Conservation (phyloP, 2,329 filamentous ascomycete genomes). For the Pseudogymnoascus sp. region DNA sequence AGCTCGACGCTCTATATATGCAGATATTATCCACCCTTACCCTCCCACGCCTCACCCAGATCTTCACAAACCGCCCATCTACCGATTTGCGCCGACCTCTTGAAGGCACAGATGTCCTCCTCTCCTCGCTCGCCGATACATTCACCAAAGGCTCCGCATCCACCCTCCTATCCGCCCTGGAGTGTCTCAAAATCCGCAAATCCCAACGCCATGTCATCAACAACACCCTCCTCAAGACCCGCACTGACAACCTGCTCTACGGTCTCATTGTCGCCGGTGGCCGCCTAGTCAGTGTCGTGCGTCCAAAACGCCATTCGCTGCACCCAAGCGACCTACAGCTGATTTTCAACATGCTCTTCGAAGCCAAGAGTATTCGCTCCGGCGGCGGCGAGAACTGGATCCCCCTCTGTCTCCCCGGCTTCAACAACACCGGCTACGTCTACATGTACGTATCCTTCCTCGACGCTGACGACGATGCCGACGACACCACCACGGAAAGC, state of each 20-base stretch:
- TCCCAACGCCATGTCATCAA: slow-evolving; percentile 80
- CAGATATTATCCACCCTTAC: slow-evolving; percentile 95
- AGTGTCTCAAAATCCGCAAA: slow-evolving; percentile 88
- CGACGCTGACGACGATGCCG: slow-evolving; percentile 41
- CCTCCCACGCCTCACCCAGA: slow-evolving; percentile 72
- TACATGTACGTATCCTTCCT: slow-evolving; percentile 99
- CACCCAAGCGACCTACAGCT: slow-evolving; percentile 93
- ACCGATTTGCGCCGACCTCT: slow-evolving; percentile 84
- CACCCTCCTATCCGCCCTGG: slow-evolving; percentile 76
- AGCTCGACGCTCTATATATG: slow-evolving; percentile 94
- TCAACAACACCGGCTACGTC: slow-evolving; percentile 92
- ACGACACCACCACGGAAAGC: slow-evolving; percentile 40
- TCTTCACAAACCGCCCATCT: slow-evolving; percentile 87
- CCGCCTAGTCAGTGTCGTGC: slow-evolving; percentile 75
- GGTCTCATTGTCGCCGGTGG: slow-evolving; percentile 89
- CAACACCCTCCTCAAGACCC: slow-evolving; percentile 71
- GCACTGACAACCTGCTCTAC: slow-evolving; percentile 73
- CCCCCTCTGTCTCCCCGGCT: slow-evolving; percentile 86
- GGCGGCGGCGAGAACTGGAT: slow-evolving; percentile 96
- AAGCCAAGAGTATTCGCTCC: slow-evolving; percentile 82
- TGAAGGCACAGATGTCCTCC: slow-evolving; percentile 80
- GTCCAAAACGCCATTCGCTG: slow-evolving; percentile 87
- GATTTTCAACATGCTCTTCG: slow-evolving; percentile 99
- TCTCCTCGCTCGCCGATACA: slow-evolving; percentile 87
- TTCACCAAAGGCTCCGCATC: slow-evolving; percentile 91